Evolutionary conservation across 2,329 filamentous ascomycete genomes (phyloP).

Genomic region (Colletotrichum salicis): DNA sequence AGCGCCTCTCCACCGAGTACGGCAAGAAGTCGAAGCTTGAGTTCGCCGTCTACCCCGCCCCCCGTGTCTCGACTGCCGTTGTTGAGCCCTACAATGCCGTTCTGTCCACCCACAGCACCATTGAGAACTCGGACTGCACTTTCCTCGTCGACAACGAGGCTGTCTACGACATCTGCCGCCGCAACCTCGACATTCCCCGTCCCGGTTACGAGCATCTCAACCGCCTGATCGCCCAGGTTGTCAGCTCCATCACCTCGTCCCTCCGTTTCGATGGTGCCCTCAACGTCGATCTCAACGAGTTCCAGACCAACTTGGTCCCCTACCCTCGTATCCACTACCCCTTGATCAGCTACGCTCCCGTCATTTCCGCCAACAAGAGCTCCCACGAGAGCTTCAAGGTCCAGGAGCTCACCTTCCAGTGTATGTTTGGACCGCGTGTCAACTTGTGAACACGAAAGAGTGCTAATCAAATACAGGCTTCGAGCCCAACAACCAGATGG

Average conservation of each 20-base stretch:
- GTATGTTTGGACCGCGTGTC: constrained; percentile 55
- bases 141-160: constrained; percentile 81
- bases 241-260: constrained; percentile 79
- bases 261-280: constrained; percentile 78
- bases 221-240: constrained; percentile 78
- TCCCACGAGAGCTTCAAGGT: constrained; percentile 90
- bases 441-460: background rate
- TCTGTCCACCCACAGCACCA: constrained; percentile 78
- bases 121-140: constrained; percentile 83
- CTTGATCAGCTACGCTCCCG: constrained; percentile 77
- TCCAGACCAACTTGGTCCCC: constrained; percentile 80
- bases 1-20: constrained; percentile 78
- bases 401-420: constrained; percentile 79
- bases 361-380: constrained; percentile 79
- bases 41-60: constrained; percentile 78
- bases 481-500: constrained; percentile 84
- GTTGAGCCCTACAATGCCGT: constrained; percentile 82
- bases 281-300: constrained; percentile 81
- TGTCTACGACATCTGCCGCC: constrained; percentile 80
- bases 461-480: constrained; percentile 64
- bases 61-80: constrained; percentile 75
- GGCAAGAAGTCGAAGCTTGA: constrained; percentile 83
- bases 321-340: constrained; percentile 81
- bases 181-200: constrained; percentile 76
- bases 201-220: constrained; percentile 78